These are phyloP conservation scores for Chaetothyriales sp. DNA, from an alignment of 2,329 filamentous ascomycete genomes.

Conservation along the genomic window DNA sequence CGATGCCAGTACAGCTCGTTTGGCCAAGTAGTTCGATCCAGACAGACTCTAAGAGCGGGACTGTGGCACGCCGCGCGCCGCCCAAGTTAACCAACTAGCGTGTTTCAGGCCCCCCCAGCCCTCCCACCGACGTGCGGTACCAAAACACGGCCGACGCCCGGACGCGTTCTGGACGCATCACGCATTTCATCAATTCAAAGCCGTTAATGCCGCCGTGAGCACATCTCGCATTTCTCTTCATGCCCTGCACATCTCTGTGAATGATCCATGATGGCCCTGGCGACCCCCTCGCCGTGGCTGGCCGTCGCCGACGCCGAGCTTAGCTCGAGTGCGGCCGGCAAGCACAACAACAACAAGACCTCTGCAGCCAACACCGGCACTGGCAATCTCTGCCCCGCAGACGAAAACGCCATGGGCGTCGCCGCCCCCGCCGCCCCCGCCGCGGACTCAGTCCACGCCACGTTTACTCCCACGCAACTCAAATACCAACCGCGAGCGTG, in stretches of 20 bases:
- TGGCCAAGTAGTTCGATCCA: no score
- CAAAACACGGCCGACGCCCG: neutral
- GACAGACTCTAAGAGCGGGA: no score
- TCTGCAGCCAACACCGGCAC: neutral
- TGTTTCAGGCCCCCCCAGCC: neutral
- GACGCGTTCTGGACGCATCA: neutral
- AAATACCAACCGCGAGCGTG: constrained; percentile 27
- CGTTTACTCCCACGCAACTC: constrained; percentile 29
- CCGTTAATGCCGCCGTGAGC: no score
- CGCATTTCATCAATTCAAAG: neutral
- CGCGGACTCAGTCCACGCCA: neutral
- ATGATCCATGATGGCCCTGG: neutral
- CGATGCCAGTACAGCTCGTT: no score
- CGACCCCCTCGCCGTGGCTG: neutral
- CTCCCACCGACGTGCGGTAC: no score
- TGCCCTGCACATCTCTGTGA: neutral
- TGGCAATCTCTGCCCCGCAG: neutral
- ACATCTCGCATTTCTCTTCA: neutral
- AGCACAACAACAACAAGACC: neutral
- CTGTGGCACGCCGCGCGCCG: no score
- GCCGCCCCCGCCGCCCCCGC: no score
- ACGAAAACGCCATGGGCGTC: neutral
- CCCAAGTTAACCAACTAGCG: neutral
- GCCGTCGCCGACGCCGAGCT: neutral
- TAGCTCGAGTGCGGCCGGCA: neutral